Percentiles rank a stretch among this genome's conserved stretches.
Conservation (phyloP, 2,329 filamentous ascomycete genomes). For the Epichloe scottii region DNA sequence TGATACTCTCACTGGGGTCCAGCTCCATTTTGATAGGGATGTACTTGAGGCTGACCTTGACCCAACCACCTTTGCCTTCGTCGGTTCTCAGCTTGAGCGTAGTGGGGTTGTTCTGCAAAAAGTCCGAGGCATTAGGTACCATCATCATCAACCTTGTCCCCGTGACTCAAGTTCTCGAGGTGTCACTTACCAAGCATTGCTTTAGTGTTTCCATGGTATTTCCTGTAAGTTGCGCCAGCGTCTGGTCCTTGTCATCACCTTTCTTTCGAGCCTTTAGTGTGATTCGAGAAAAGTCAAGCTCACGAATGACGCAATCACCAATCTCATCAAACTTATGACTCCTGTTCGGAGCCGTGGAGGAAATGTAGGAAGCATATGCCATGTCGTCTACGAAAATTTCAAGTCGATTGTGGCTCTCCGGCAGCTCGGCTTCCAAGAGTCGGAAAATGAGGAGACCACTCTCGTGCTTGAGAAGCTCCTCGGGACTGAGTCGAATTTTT, state of each 20-base stretch:
- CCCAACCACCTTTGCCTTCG: conserved; percentile 61
- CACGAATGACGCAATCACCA: conserved; percentile 89
- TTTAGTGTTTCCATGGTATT: conserved; percentile 80
- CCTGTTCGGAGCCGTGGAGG: conserved; percentile 59
- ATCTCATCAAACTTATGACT: conserved; percentile 75
- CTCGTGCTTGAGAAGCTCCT: conserved; percentile 77
- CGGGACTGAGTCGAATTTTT: conserved; percentile 64
- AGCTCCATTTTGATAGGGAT: conserved; percentile 89
- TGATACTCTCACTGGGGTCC: conserved; percentile 91
- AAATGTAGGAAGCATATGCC: conserved; percentile 79
- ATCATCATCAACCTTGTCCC: neutral
- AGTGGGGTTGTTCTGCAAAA: conserved; percentile 69
- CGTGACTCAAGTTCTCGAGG: neutral
- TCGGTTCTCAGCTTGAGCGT: conserved; percentile 67
- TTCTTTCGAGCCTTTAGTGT: conserved; percentile 80
- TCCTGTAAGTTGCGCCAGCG: conserved; percentile 71
- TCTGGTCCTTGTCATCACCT: conserved; percentile 61
- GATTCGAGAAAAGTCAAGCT: conserved; percentile 91
- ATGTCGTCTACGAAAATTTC: conserved; percentile 93
- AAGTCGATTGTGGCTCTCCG: conserved; percentile 61
- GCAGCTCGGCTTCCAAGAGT: conserved; percentile 77
- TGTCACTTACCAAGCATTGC: conserved; percentile 59
- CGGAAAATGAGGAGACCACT: conserved; percentile 91
- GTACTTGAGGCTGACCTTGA: conserved; percentile 90
- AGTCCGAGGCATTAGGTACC: neutral